Evolutionary conservation across 116 monocot genomes (phyloP), one percentile per base, ranked within the genome.

Genomic region (Iris pallida): DNA sequence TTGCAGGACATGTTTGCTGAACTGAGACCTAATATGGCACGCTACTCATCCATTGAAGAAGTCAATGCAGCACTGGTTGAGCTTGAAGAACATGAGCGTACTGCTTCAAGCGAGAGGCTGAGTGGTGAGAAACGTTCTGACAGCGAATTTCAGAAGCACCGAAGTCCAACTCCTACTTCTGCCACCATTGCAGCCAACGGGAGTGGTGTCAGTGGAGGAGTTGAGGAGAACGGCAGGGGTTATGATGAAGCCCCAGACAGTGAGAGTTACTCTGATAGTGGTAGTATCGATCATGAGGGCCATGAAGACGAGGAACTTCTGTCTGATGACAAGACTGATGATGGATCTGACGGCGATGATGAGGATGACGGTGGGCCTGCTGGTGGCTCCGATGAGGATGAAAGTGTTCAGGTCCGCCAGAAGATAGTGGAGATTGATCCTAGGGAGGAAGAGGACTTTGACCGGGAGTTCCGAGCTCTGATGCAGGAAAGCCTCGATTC

Each of bases 401-500:
- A 95, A 6, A 81, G 68, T 42, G 85, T 92, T 44, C 86, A 82
- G 44, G 79, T 96, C 20, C 80, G 85, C 55, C 84, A 87, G 72
- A 92, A 96, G 75, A 58, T 75, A 43, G 74, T 83, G 9, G 53
- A 81, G 53, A 77, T 96, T 13, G 96, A 96, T 73, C 96, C 92
- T 7, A 83, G 76, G 53, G 96, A 89, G 79, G 81, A 75, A 71
- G 92, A 87, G 57, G 93, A 97, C 42, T 97, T 97, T 68, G 97
- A 97, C 55, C 78, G 90, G 8, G 90, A 97, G 65, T 63, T 92
- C 41, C 85, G 82, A 53, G 87, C 97, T 16, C 73, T 97, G 16
- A 79, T 90, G 84, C 97, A 92, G 74, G 97, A 97, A 83, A 92
- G 97, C 73, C 52, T 97, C 60, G 97, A 97, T 8, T 89, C 80